Evolutionary conservation across 371 early-diverging fungal genomes (phyloP), one percentile per base, ranked within the genome.

Genomic region (Cokeromyces recurvatus): DNA sequence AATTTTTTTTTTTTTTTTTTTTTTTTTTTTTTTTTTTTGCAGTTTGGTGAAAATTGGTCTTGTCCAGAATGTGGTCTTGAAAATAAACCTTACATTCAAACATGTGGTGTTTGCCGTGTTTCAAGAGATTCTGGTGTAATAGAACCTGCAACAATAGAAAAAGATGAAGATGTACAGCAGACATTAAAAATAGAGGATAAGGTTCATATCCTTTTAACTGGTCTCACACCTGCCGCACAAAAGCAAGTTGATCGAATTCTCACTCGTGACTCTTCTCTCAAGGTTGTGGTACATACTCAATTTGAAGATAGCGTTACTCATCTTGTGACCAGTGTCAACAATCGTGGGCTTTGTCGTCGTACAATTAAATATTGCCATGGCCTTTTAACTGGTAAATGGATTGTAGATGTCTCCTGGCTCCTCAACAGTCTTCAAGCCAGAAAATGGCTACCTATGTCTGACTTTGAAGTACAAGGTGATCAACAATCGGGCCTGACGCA

Each of bases 321-420:
- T 35, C 31, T 71, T 2, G 50, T 67, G 15, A 62, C 66, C 1
- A 55, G 56, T 10, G 47, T 57, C 14, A 51, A 73, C 22, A 63
- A 64, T n/a, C 25, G 59, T 1, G 24, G 54, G 2, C 23, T 65
- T 4, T 61, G 68, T 29, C 31, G 43, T 9, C 29, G 74, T 22
- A 69, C 74, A 11, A 46, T 65, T 9, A 73, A 73, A 37, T 73
- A 73, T 39, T 38, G 69, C 1, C 54, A 53, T 16, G 64, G 65
- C 4, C 44, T 69, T 2, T 23, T 73, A 8, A 39, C 37, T 17
- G 74, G 74, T 3, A 65, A 58, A 45, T 73, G 74, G 74, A 53
- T 73, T 15, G 62, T 73, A 0, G 52, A 62, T 16, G 45, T 36
- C 0, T n/a, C 43, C 23, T 73, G 74, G 74, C 23, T 69, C 2